Evolutionary conservation across 2,329 filamentous ascomycete species (phyloP).

Genomic region (Leptographium lundbergii): DNA sequence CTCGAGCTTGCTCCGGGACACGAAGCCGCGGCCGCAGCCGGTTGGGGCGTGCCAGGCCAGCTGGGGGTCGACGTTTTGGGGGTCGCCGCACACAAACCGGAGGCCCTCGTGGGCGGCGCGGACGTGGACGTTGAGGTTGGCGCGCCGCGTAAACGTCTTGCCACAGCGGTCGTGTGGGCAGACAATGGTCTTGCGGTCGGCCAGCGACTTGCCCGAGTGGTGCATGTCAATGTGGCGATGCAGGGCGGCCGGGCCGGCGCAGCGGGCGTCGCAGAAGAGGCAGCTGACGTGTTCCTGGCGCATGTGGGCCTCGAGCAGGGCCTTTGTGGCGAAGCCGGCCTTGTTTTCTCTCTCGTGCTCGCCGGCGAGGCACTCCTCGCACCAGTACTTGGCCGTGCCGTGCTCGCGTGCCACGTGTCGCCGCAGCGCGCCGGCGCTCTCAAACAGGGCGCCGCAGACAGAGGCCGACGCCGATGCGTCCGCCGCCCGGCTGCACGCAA

Average conservation of each 20-base stretch:
- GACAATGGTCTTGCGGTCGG: conserved; percentile 50
- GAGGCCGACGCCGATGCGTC: neutral
- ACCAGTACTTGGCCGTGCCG: conserved; percentile 58
- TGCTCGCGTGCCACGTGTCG: conserved; percentile 62
- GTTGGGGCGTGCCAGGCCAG: conserved; percentile 50
- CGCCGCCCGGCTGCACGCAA: conserved; percentile 46
- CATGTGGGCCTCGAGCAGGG: conserved; percentile 61
- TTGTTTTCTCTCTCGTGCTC: no score
- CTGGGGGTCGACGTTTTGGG: conserved; percentile 46
- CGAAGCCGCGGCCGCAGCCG: conserved; percentile 65
- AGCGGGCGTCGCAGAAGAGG: conserved; percentile 58
- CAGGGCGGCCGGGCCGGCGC: conserved; percentile 52
- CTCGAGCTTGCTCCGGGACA: conserved; percentile 65
- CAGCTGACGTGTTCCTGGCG: conserved; percentile 63
- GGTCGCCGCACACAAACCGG: conserved; percentile 70
- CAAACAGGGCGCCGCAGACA: conserved; percentile 55
- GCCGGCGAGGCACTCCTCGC: conserved; percentile 52
- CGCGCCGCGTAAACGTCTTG: conserved; percentile 67
- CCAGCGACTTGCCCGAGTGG: conserved; percentile 51
- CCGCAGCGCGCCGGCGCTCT: conserved; percentile 57
- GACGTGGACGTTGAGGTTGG: conserved; percentile 73
- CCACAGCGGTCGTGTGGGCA: conserved; percentile 59
- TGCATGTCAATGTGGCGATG: conserved; percentile 67
- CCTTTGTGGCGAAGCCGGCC: conserved; percentile 58
- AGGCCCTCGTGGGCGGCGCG: conserved; percentile 64